Percentiles rank a stretch among this genome's conserved stretches.
Evolutionary conservation across 2,329 filamentous ascomycete species (phyloP).

Genomic region (Neospermospora avenae): DNA sequence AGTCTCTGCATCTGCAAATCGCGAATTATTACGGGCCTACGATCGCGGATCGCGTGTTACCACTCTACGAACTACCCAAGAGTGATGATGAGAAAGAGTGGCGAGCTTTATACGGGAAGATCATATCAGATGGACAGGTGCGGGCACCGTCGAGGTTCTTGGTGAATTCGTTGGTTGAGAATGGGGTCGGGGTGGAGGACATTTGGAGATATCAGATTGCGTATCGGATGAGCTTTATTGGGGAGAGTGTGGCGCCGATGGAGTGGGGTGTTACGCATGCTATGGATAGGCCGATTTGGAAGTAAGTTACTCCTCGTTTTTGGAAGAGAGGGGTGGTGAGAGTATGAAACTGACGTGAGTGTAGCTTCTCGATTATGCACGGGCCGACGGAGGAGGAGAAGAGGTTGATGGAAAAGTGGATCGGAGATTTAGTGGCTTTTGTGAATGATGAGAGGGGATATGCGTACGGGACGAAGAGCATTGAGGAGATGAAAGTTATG

Average conservation of each 20-base stretch:
- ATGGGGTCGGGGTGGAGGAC: constrained; percentile 36
- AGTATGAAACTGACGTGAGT: neutral
- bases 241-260: constrained; percentile 38
- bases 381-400: constrained; percentile 37
- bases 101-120: constrained; percentile 40
- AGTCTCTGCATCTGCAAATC: constrained; percentile 39
- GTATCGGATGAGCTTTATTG: constrained; percentile 42
- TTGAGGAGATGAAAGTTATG: constrained; percentile 38
- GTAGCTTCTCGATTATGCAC: constrained; percentile 39
- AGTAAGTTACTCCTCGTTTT: constrained; percentile 32
- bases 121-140: constrained; percentile 42
- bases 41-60: constrained; percentile 37
- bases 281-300: constrained; percentile 44
- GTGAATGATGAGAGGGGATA: constrained; percentile 35
- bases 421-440: constrained; percentile 38
- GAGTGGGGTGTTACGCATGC: constrained; percentile 38
- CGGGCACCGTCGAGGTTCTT: constrained; percentile 38
- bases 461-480: constrained; percentile 35
- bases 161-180: constrained; percentile 31
- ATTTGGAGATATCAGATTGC: constrained; percentile 44
- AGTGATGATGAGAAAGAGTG: constrained; percentile 36
- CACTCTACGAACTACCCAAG: constrained; percentile 37
- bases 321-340: neutral
- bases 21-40: constrained; percentile 43
- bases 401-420: constrained; percentile 40